Conservation (phyloP, 2,329 filamentous ascomycete genomes). For the Trichoderma koningii region DNA sequence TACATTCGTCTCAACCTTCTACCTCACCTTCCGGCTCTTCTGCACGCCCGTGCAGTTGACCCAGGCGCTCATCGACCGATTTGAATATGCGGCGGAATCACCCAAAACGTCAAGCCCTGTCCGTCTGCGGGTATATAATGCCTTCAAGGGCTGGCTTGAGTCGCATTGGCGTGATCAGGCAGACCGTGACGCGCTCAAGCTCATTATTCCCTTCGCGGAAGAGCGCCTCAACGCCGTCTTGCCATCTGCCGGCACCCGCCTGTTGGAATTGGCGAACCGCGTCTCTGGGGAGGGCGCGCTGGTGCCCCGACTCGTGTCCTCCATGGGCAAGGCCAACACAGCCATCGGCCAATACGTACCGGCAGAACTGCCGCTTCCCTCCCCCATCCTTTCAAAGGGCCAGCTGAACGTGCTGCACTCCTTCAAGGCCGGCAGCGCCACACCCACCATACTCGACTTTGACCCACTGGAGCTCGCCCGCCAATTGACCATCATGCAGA, state of each 20-base stretch:
- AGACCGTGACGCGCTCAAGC: conserved; percentile 72
- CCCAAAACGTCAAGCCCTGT: conserved; percentile 75
- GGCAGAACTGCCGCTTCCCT: conserved; percentile 70
- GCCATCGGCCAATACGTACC: conserved; percentile 71
- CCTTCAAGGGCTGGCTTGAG: conserved; percentile 96
- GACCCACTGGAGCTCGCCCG: conserved; percentile 88
- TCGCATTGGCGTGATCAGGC: conserved; percentile 87
- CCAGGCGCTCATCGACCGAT: conserved; percentile 82
- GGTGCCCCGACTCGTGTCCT: conserved; percentile 80
- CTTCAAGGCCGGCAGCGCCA: conserved; percentile 71
- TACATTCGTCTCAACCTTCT: conserved; percentile 91
- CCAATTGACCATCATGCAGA: conserved; percentile 90
- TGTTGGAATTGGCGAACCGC: conserved; percentile 77
- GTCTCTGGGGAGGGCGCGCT: conserved; percentile 74
- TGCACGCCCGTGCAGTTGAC: conserved; percentile 79
- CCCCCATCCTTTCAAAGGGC: conserved; percentile 70
- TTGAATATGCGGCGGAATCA: conserved; percentile 84
- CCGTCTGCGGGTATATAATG: conserved; percentile 88
- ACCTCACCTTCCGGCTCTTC: conserved; percentile 93
- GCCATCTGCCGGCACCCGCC: conserved; percentile 75
- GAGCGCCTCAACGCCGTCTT: conserved; percentile 67
- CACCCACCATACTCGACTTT: conserved; percentile 81
- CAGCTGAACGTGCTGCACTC: conserved; percentile 71
- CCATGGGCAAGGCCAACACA: conserved; percentile 84
- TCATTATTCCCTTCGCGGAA: conserved; percentile 80